Percentiles rank a stretch among this genome's conserved stretches.
Conservation (phyloP, 495 filamentous ascomycete genomes). For the Daldinia concentrica region DNA sequence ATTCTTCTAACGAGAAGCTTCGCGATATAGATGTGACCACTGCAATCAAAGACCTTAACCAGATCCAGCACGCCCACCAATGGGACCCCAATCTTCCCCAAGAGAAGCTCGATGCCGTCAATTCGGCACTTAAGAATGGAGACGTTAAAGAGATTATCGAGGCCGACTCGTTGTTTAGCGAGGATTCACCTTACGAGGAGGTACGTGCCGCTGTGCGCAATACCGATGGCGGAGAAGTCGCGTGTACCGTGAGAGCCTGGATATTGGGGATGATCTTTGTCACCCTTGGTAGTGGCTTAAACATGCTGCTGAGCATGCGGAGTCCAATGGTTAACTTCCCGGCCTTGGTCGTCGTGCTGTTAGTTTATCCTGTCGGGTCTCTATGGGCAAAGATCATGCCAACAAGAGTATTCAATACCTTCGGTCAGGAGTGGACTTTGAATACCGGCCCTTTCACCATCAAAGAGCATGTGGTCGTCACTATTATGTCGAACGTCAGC, state of each 20-base stretch:
- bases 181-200: constrained; percentile 54
- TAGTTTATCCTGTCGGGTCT: constrained; percentile 66
- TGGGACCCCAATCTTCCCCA: constrained; percentile 49
- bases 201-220: constrained; percentile 63
- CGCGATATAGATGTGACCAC: constrained; percentile 29
- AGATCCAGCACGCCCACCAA: constrained; percentile 44
- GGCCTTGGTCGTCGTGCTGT: constrained; percentile 65
- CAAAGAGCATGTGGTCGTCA: constrained; percentile 71
- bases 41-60: constrained; percentile 41
- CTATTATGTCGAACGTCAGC: constrained; percentile 63
- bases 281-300: constrained; percentile 65
- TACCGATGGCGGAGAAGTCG: constrained; percentile 65
- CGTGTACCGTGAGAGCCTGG: constrained; percentile 72
- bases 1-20: constrained; percentile 36
- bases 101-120: constrained; percentile 48
- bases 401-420: constrained; percentile 57
- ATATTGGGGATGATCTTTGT: constrained; percentile 64
- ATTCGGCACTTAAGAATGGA: constrained; percentile 51
- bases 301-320: constrained; percentile 68
- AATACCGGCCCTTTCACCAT: constrained; percentile 72
- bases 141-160: constrained; percentile 48
- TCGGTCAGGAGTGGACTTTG: constrained; percentile 60
- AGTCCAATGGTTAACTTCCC: constrained; percentile 63
- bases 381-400: constrained; percentile 65
- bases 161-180: constrained; percentile 41